Conservation (phyloP, 179 eudicot species). For the Silene vulgaris region DNA sequence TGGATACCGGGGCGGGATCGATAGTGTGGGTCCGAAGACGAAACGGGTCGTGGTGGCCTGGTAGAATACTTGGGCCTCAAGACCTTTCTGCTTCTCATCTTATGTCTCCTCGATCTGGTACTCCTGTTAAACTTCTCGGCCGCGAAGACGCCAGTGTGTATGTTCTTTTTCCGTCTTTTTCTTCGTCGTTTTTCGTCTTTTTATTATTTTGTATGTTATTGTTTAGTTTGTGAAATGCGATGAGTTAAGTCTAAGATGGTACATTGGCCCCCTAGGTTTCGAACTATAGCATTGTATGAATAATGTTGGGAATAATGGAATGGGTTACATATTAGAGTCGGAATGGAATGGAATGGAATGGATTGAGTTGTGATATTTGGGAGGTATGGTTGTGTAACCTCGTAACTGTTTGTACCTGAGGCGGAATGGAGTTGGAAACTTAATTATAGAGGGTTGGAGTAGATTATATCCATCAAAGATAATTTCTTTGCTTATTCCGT, state of each 20-base stretch:
- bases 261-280: background rate
- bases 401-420: background rate
- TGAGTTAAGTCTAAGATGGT: too few species aligned
- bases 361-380: background rate
- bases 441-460: too few species aligned
- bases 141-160: conserved; percentile 97
- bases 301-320: background rate
- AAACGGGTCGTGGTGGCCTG: conserved; percentile 99
- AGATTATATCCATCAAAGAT: too few species aligned
- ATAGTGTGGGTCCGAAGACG: conserved; percentile 94
- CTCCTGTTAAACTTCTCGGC: conserved; percentile 94
- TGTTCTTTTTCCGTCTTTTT: conserved; percentile 23
- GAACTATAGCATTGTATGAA: background rate
- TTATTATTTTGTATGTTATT: background rate
- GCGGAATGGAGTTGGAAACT: background rate
- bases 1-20: conserved; percentile 57
- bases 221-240: background rate
- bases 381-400: background rate
- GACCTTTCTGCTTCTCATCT: conserved; percentile 73
- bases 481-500: too few species aligned
- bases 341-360: background rate
- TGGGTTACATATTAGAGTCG: background rate
- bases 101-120: conserved; percentile 92
- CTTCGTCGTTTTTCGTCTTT: background rate
- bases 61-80: conserved; percentile 71